A percentile compares a stretch with the other conserved stretches of the same genome.
These are phyloP conservation scores for Trypanosoma lewisi DNA, from an alignment of 208 protist genomes.

Conservation along the genomic window DNA sequence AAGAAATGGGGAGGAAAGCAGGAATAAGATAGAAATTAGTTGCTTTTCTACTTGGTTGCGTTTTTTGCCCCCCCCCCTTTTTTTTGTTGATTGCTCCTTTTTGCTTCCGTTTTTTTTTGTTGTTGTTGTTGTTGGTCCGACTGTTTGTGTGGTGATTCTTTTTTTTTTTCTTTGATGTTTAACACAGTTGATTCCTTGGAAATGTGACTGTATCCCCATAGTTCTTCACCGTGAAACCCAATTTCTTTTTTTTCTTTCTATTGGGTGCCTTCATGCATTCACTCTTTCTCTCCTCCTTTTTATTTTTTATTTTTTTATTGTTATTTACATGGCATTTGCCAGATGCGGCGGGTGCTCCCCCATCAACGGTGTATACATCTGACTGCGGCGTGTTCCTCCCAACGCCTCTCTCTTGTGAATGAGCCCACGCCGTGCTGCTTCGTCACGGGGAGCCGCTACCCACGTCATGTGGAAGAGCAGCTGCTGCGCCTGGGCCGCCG, in stretches of 20 bases:
- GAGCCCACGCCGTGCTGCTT: background rate
- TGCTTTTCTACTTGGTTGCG: background rate
- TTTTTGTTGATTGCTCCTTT: background rate
- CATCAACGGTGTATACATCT: background rate
- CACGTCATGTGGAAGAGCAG: constrained; percentile 1
- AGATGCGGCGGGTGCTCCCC: too few species aligned
- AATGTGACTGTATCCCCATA: background rate
- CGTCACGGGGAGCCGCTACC: constrained; percentile 10
- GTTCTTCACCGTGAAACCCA: too few species aligned
- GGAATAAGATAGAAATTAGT: background rate
- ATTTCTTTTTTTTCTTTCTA: too few species aligned
- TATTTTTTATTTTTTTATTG: background rate
- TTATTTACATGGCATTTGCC: background rate
- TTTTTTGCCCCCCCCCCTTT: background rate
- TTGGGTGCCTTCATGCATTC: background rate
- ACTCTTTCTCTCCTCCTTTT: background rate
- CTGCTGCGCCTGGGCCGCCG: background rate
- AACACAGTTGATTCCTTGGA: too few species aligned
- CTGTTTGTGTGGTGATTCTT: background rate
- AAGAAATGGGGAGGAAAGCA: background rate
- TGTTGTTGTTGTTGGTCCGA: constrained; percentile 5
- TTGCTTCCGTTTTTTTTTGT: background rate
- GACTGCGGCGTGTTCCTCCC: background rate
- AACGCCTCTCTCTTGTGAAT: background rate
- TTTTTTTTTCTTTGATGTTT: background rate